phyloP scores from a whole-genome alignment of 1,139 yeast genomes.

The Zygoascus meyerae region DNA sequence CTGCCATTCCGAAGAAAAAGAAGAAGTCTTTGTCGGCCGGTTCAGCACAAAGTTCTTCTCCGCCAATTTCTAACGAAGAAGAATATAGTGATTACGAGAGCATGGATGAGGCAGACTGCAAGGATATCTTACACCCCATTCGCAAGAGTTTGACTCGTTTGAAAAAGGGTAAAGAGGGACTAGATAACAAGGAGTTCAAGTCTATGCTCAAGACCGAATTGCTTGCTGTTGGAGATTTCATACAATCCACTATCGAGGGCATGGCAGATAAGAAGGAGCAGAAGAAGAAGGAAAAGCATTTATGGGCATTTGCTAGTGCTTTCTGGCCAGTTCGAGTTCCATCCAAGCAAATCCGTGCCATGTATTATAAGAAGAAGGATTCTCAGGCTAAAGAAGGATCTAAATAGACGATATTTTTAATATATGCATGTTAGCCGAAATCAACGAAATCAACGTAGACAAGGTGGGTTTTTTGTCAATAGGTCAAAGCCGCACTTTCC shows the following conservation, averaged over 20 bases:
- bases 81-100: conserved; percentile 63
- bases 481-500: too few relatives aligned
- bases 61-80: conserved; percentile 30
- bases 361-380: conserved; percentile 59
- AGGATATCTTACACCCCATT: conserved; percentile 62
- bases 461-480: too few relatives aligned
- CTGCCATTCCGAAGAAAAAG: conserved; percentile 14
- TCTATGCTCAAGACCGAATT: conserved; percentile 65
- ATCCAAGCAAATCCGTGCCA: conserved; percentile 69
- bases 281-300: conserved; percentile 52
- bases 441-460: too few relatives aligned
- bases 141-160: conserved; percentile 66
- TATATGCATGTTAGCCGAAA: not conserved
- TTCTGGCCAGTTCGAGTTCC: conserved; percentile 90
- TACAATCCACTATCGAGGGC: conserved; percentile 36
- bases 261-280: conserved; percentile 27
- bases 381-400: not conserved
- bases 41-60: conserved; percentile 14
- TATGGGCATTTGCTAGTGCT: conserved; percentile 86
- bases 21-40: conserved; percentile 18
- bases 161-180: conserved; percentile 73
- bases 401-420: not conserved
- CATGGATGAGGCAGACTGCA: conserved; percentile 74
- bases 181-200: conserved; percentile 85
- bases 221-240: conserved; percentile 72